A percentile compares a stretch with the other conserved stretches of the same genome.
Conservation (phyloP, 257 asterid species). For the Ehretia macrophylla region DNA sequence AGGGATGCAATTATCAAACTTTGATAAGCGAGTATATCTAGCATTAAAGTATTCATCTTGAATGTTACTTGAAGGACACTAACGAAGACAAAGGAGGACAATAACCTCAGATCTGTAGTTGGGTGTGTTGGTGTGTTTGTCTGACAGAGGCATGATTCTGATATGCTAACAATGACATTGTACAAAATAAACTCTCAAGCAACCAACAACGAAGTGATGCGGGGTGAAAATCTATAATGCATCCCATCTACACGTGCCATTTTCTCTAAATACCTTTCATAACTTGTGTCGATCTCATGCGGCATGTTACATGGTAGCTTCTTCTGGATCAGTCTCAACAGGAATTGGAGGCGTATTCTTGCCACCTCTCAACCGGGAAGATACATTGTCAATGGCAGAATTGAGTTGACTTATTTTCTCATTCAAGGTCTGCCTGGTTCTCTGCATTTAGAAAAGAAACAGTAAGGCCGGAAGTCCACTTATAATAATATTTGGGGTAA, state of each 20-base stretch:
- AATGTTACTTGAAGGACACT: neutral
- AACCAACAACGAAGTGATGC: neutral
- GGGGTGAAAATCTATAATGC: neutral
- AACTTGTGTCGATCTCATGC: neutral
- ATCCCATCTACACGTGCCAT: too few species aligned
- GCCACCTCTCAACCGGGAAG: constrained; percentile 82
- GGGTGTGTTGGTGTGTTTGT: too few species aligned
- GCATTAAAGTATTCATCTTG: neutral
- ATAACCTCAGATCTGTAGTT: too few species aligned
- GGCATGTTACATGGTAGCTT: constrained; percentile 39
- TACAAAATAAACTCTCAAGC: neutral
- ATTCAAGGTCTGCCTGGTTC: constrained; percentile 66
- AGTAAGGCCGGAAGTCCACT: neutral
- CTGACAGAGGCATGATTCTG: neutral
- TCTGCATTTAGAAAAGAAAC: constrained; percentile 37
- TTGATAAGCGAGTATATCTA: too few species aligned
- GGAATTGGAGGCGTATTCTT: constrained; percentile 53
- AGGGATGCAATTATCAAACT: too few species aligned
- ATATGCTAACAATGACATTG: neutral
- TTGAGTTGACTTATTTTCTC: constrained; percentile 76
- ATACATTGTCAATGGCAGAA: constrained; percentile 81
- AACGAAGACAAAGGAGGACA: neutral
- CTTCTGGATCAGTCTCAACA: constrained; percentile 58
- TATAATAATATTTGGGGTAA: neutral
- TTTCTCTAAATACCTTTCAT: neutral